Percentiles rank a stretch among this genome's conserved stretches.
phyloP scores from a whole-genome alignment of 352 stramenopile genomes.

The Phytophthora multivora region DNA sequence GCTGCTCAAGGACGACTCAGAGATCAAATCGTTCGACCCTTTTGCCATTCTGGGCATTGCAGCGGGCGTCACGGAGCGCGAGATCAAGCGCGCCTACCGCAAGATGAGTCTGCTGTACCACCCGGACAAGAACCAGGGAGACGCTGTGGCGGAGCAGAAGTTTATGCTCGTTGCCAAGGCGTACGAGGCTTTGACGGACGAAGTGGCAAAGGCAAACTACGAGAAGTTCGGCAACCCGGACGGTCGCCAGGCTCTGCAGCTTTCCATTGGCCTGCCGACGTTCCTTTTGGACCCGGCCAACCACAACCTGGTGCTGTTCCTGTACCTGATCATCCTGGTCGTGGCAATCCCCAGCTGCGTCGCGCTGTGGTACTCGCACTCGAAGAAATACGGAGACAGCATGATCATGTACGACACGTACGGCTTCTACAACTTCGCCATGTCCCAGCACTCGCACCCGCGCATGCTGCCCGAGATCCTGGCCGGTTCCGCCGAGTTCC shows the following conservation, averaged over 20 bases:
- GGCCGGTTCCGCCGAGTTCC: constrained; percentile 90
- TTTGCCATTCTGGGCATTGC: constrained; percentile 97
- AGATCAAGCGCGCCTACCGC: constrained; percentile 96
- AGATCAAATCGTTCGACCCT: constrained; percentile 99
- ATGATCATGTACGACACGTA: constrained; percentile 99
- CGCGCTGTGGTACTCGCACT: constrained; percentile 95
- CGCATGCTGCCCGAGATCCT: constrained; percentile 96
- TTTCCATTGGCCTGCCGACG: constrained; percentile 95
- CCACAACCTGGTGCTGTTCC: constrained; percentile 97
- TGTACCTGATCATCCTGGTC: constrained; percentile 99
- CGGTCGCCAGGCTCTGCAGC: constrained; percentile 96
- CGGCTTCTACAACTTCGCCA: constrained; percentile 97
- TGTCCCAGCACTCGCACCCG: constrained; percentile 94
- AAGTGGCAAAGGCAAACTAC: constrained; percentile 97
- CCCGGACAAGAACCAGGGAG: constrained; percentile 97
- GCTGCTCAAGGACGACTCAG: constrained; percentile 93
- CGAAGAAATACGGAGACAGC: constrained; percentile 98
- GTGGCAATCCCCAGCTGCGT: constrained; percentile 97
- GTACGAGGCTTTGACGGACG: constrained; percentile 96
- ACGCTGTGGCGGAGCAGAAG: constrained; percentile 97
- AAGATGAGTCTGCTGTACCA: constrained; percentile 94
- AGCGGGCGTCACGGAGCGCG: constrained; percentile 85
- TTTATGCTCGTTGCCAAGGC: constrained; percentile 98
- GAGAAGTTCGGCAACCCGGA: constrained; percentile 99
- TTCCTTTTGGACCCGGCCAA: constrained; percentile 98